These are phyloP conservation scores for Clonostachys rosea DNA, from an alignment of 2,329 filamentous ascomycete species.

Conservation along the genomic window DNA sequence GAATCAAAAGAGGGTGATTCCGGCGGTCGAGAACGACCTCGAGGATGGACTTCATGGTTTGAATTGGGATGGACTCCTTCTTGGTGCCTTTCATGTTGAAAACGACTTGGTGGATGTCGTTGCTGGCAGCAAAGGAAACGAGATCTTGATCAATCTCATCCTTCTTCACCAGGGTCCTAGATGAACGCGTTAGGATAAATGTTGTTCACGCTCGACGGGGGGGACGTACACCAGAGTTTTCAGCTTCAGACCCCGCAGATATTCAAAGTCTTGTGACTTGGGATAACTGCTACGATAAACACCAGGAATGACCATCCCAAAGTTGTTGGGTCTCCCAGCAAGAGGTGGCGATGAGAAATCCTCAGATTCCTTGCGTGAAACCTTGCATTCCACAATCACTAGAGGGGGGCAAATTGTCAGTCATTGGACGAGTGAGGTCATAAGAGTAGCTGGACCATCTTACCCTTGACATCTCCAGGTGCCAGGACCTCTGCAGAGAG, in stretches of 20 bases:
- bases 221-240: conserved; percentile 68
- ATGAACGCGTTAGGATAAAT: conserved; percentile 6
- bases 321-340: conserved; percentile 58
- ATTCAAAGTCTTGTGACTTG: conserved; percentile 62
- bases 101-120: conserved; percentile 67
- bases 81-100: conserved; percentile 88
- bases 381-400: no score
- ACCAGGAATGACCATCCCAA: conserved; percentile 67
- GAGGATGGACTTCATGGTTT: conserved; percentile 68
- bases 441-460: no score
- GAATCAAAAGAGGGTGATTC: conserved; percentile 79
- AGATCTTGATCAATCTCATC: conserved; percentile 51
- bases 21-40: conserved; percentile 63
- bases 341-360: conserved; percentile 8
- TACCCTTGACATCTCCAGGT: not conserved
- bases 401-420: no score
- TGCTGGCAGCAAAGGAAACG: conserved; percentile 56
- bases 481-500: not conserved
- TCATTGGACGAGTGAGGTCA: no score
- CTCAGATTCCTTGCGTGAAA: not conserved
- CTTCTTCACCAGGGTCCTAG: conserved; percentile 59
- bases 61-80: conserved; percentile 63
- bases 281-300: conserved; percentile 85
- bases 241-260: conserved; percentile 62
- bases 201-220: not conserved